Percentiles rank a stretch among this genome's conserved stretches.
These are phyloP conservation scores for Leptomonas pyrrhocoris DNA, from an alignment of 208 protist species.

Conservation along the genomic window DNA sequence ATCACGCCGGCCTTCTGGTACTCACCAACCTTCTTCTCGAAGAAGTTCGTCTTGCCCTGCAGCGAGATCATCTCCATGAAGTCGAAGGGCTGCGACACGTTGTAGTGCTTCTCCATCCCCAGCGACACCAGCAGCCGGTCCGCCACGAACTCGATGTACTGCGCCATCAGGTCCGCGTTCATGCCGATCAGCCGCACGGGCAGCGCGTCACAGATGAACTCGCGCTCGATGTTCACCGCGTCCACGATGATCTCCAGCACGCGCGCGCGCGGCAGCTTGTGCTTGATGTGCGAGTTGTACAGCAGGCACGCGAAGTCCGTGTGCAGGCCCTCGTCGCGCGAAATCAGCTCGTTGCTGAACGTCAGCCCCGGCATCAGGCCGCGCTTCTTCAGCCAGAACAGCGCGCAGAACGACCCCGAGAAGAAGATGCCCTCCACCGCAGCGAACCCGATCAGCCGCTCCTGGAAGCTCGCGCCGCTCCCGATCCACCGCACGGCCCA, in stretches of 20 bases:
- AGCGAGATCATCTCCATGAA: conserved; percentile 99
- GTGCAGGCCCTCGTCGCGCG: conserved; percentile 98
- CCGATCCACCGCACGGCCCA: conserved; percentile 96
- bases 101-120: conserved; percentile 95
- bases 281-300: conserved; percentile 93
- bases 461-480: conserved; percentile 86
- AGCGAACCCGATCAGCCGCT: conserved; percentile 98
- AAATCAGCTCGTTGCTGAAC: conserved; percentile 99
- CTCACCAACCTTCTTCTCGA: conserved; percentile 98
- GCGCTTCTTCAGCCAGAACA: conserved; percentile 99
- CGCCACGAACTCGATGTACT: conserved; percentile 99
- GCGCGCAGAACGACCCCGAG: conserved; percentile 97
- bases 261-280: conserved; percentile 87
- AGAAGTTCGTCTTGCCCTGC: conserved; percentile 99
- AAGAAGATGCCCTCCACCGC: conserved; percentile 99
- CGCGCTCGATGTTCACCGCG: conserved; percentile 96
- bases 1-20: conserved; percentile 99
- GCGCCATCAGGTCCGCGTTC: conserved; percentile 97
- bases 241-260: conserved; percentile 93
- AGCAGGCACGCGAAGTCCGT: conserved; percentile 99
- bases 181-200: conserved; percentile 99
- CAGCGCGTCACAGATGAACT: conserved; percentile 98
- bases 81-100: conserved; percentile 98
- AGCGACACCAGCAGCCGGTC: conserved; percentile 98
- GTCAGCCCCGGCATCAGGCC: conserved; percentile 99